These are phyloP conservation scores for Aaosphaeria pasadenensis DNA, from an alignment of 2,329 filamentous ascomycete species.

Conservation along the genomic window DNA sequence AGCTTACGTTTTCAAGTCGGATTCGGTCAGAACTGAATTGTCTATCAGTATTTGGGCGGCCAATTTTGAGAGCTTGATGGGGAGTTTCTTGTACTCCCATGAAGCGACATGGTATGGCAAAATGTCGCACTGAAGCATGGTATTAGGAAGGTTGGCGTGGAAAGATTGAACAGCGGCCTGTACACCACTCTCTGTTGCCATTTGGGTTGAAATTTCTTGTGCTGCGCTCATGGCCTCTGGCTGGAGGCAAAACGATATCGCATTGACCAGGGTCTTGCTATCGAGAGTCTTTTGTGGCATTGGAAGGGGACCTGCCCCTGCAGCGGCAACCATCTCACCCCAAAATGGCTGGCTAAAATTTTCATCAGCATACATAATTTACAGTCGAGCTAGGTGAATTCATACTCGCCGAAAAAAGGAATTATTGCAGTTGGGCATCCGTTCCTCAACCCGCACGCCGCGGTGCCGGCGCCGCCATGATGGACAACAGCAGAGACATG, in stretches of 20 bases:
- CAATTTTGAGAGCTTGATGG: constrained; percentile 18
- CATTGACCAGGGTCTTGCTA: constrained; percentile 42
- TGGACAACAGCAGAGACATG: constrained; percentile 76
- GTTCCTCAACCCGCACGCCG: constrained; percentile 51
- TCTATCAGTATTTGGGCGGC: constrained; percentile 19
- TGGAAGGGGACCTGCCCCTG: constrained; percentile 50
- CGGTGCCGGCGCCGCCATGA: constrained; percentile 69
- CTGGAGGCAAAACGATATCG: constrained; percentile 45
- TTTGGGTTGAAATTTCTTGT: constrained; percentile 18
- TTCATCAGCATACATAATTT: background rate
- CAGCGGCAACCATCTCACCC: constrained; percentile 50
- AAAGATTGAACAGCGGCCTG: constrained; percentile 21
- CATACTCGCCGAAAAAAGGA: constrained; percentile 66
- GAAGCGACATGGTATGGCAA: constrained; percentile 16
- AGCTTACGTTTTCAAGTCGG: constrained; percentile 16
- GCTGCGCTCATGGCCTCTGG: constrained; percentile 23
- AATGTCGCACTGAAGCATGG: constrained; percentile 19
- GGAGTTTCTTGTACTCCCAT: constrained; percentile 22
- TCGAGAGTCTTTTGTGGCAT: constrained; percentile 47
- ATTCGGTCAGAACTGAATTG: constrained; percentile 9
- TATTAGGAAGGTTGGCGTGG: constrained; percentile 21
- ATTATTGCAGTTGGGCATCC: constrained; percentile 53
- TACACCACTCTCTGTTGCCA: constrained; percentile 19
- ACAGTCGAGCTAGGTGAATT: constrained; percentile 41
- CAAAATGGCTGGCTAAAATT: constrained; percentile 51